Conservation (phyloP, 441 rosid species). For the Caryocar brasiliense region DNA sequence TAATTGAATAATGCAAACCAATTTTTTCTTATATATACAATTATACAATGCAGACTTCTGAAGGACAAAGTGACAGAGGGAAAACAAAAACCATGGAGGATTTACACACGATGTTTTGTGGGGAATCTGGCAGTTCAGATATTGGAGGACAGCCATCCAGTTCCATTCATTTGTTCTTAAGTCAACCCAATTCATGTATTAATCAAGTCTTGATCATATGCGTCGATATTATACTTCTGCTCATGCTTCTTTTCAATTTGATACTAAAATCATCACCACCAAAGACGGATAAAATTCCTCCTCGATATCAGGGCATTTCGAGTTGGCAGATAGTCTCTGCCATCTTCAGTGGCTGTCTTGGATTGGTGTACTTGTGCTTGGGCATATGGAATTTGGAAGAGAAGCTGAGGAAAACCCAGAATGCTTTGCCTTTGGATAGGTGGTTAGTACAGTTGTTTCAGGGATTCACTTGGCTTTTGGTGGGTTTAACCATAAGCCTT, state of each 20-base stretch:
- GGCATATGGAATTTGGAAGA: conserved; percentile 59
- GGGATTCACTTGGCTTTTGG: conserved; percentile 56
- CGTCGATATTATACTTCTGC: conserved; percentile 42
- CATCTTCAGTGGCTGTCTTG: conserved; percentile 54
- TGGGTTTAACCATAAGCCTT: conserved; percentile 42
- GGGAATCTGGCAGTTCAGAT: conserved; percentile 29
- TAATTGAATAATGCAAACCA: too few relatives aligned
- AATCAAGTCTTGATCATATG: conserved; percentile 40
- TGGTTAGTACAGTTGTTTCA: conserved; percentile 49
- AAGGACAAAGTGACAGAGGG: conserved; percentile 5
- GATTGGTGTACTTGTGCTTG: conserved; percentile 42
- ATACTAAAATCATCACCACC: conserved; percentile 35
- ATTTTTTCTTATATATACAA: too few relatives aligned
- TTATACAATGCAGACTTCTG: conserved; percentile 13
- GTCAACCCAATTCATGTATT: conserved; percentile 41
- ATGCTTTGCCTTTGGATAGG: conserved; percentile 36
- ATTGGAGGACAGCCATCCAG: conserved; percentile 12
- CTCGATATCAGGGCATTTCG: conserved; percentile 21
- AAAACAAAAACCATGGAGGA: conserved; percentile 24
- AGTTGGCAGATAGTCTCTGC: conserved; percentile 45
- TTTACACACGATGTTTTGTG: conserved; percentile 49
- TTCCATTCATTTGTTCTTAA: conserved; percentile 14
- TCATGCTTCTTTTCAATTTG: conserved; percentile 35
- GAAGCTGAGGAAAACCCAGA: conserved; percentile 30
- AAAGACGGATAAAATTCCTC: conserved; percentile 14